Conservation (phyloP, 2,329 filamentous ascomycete species). For the Sordariomycetes sp. region DNA sequence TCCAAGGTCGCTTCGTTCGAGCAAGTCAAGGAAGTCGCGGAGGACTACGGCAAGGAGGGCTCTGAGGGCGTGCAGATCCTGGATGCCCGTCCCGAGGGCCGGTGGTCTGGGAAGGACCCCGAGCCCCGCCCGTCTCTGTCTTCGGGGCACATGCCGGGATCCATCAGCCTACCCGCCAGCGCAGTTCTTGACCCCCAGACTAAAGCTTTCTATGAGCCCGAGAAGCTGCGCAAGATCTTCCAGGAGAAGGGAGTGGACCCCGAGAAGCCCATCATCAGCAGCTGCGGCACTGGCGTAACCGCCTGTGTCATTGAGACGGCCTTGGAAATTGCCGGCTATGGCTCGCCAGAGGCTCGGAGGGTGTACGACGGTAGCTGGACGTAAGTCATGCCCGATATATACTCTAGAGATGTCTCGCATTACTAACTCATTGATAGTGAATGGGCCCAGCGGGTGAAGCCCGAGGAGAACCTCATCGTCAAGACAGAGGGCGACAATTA, state of each 20-base stretch:
- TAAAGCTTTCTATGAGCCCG: slow-evolving; percentile 65
- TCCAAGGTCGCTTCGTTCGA: slow-evolving; percentile 70
- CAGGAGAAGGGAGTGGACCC: slow-evolving; percentile 70
- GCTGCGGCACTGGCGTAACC: slow-evolving; percentile 89
- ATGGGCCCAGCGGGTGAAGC: slow-evolving; percentile 56
- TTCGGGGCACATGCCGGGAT: slow-evolving; percentile 86
- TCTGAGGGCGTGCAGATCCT: slow-evolving; percentile 77
- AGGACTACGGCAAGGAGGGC: slow-evolving; percentile 72
- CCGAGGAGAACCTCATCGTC: slow-evolving; percentile 50
- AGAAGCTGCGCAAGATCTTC: slow-evolving; percentile 67
- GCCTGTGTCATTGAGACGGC: slow-evolving; percentile 86
- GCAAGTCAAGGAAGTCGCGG: slow-evolving; percentile 66
- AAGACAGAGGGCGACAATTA: slow-evolving; percentile 28
- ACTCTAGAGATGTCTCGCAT: not conserved
- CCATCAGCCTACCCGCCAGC: slow-evolving; percentile 71
- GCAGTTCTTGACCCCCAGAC: slow-evolving; percentile 72
- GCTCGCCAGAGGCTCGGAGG: slow-evolving; percentile 52
- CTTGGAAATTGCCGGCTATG: slow-evolving; percentile 67
- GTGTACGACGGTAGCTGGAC: slow-evolving; percentile 98
- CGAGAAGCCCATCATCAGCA: slow-evolving; percentile 70
- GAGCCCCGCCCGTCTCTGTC: slow-evolving; percentile 80
- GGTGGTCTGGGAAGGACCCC: slow-evolving; percentile 73
- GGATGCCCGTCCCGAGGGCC: slow-evolving; percentile 70
- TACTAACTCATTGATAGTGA: slow-evolving; percentile 33
- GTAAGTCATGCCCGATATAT: slow-evolving; percentile 40